A percentile compares a stretch with the other conserved stretches of the same genome.
Evolutionary conservation across 2,329 filamentous ascomycete species (phyloP).

Genomic region (Xylariaceae sp.): DNA sequence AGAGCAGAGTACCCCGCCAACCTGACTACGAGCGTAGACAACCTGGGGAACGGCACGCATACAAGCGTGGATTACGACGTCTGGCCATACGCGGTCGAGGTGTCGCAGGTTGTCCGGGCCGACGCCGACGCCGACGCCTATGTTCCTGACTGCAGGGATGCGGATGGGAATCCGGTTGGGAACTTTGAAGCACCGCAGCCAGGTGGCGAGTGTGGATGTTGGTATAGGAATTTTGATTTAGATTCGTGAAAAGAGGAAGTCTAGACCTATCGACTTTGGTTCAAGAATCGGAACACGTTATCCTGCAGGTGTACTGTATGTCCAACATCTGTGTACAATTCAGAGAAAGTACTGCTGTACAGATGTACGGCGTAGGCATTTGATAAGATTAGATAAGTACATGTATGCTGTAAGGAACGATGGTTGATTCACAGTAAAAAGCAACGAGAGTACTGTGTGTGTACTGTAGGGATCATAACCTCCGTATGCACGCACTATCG

Average conservation of each 20-base stretch:
- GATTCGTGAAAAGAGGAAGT: neutral
- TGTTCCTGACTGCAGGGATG: conserved; percentile 49
- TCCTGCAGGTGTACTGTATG: too few relatives aligned
- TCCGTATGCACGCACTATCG: too few relatives aligned
- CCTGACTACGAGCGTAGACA: conserved; percentile 12
- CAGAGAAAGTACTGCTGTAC: too few relatives aligned
- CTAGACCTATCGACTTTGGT: too few relatives aligned
- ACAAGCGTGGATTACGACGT: conserved; percentile 29
- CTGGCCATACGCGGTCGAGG: conserved; percentile 56
- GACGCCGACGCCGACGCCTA: conserved; percentile 35
- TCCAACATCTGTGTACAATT: too few relatives aligned
- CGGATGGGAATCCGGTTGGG: conserved; percentile 32
- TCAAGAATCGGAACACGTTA: too few relatives aligned
- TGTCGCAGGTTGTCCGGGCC: conserved; percentile 46
- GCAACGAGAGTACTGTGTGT: too few relatives aligned
- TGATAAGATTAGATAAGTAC: conserved; percentile 1
- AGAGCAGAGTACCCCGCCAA: conserved; percentile 28
- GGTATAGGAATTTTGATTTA: conserved; percentile 33
- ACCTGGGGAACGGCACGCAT: conserved; percentile 3
- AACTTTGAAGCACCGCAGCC: conserved; percentile 29
- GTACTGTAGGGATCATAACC: too few relatives aligned
- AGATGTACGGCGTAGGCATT: too few relatives aligned
- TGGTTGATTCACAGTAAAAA: too few relatives aligned
- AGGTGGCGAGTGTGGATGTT: conserved; percentile 33
- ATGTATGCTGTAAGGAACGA: too few relatives aligned